Conservation (phyloP, 1,284 basidiomycete genomes). For the Austroboletus novae-zelandiae region DNA sequence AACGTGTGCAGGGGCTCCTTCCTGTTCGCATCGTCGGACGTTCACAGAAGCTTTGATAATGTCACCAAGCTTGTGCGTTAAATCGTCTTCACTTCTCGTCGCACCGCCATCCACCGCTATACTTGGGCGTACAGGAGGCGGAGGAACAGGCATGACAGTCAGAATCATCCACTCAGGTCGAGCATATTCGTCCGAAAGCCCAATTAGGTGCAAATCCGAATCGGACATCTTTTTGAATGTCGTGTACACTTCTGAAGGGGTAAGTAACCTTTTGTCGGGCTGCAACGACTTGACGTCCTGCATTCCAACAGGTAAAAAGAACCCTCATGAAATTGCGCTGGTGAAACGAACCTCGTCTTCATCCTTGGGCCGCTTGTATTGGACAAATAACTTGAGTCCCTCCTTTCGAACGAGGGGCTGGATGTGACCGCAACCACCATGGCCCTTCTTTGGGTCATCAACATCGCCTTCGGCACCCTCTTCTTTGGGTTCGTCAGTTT, state of each 20-base stretch:
- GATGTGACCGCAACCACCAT: constrained; percentile 93
- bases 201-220: constrained; percentile 87
- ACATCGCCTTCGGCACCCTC: constrained; percentile 76
- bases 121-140: constrained; percentile 96
- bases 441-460: constrained; percentile 79
- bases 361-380: constrained; percentile 91
- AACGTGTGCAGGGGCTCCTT: constrained; percentile 95
- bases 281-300: constrained; percentile 83
- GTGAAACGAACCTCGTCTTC: constrained; percentile 81
- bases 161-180: constrained; percentile 99
- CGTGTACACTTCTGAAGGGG: constrained; percentile 88
- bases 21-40: constrained; percentile 91
- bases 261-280: constrained; percentile 87
- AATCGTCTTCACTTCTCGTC: constrained; percentile 96
- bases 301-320: constrained; percentile 17
- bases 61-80: constrained; percentile 98
- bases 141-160: constrained; percentile 96
- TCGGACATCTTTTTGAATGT: constrained; percentile 93
- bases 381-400: constrained; percentile 93
- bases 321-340: constrained; percentile 4
- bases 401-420: constrained; percentile 95
- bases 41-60: constrained; percentile 96
- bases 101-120: constrained; percentile 96
- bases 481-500: constrained; percentile 83
- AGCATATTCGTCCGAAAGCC: constrained; percentile 94